Evolutionary conservation across 306 rosid genomes (phyloP).

Genomic region (Gastrolobium villosum): DNA sequence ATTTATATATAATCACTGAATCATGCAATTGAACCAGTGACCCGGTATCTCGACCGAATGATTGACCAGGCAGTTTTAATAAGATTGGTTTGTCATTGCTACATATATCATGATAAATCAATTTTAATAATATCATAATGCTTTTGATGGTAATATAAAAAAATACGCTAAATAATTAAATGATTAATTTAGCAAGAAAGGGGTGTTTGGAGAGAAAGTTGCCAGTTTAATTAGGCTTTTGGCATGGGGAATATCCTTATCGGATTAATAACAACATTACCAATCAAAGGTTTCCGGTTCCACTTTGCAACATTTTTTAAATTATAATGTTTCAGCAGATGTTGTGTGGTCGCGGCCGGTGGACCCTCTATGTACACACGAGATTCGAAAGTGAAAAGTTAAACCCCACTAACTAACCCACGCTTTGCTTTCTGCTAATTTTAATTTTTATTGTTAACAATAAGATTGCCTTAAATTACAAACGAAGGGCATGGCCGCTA

Average conservation of each 20-base stretch:
- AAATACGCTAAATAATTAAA: background rate
- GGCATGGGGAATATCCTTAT: slow-evolving; percentile 23
- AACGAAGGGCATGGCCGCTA: background rate
- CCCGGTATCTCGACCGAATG: too few species aligned
- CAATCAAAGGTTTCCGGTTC: slow-evolving; percentile 16
- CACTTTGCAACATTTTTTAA: slow-evolving; percentile 26
- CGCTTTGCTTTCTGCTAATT: slow-evolving; percentile 35
- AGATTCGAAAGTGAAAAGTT: slow-evolving; percentile 60
- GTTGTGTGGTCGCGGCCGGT: slow-evolving; percentile 41
- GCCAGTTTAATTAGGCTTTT: slow-evolving; percentile 9
- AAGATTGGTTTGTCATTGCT: too few species aligned
- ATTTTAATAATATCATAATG: too few species aligned
- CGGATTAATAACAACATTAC: background rate
- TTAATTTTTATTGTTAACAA: slow-evolving; percentile 20
- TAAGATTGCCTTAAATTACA: slow-evolving; percentile 15
- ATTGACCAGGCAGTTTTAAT: too few species aligned
- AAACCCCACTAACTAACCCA: slow-evolving; percentile 60
- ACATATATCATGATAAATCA: too few species aligned
- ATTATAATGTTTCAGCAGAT: slow-evolving; percentile 14
- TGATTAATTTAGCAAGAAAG: slow-evolving; percentile 3
- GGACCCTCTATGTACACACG: slow-evolving; percentile 50
- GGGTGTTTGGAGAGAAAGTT: background rate
- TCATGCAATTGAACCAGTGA: too few species aligned
- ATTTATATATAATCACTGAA: too few species aligned
- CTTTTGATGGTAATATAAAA: too few species aligned